Conservation (phyloP, 73 alveolate genomes). For the Tetrahymena borealis region DNA sequence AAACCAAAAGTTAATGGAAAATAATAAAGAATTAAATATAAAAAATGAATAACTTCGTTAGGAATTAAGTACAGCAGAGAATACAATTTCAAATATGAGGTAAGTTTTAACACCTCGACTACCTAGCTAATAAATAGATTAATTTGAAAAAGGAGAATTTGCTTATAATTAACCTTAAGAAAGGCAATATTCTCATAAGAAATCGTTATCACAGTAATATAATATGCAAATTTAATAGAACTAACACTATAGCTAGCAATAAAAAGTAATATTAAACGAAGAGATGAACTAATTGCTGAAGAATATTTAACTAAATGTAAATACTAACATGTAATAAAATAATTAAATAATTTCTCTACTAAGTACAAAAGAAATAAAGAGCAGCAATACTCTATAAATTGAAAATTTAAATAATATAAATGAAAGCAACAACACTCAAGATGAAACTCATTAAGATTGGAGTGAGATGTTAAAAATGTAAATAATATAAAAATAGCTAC, state of each 20-base stretch:
- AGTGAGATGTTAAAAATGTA: not conserved
- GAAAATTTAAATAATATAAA: not conserved
- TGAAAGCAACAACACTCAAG: too few relatives aligned
- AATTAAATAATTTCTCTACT: not conserved
- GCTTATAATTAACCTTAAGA: not conserved
- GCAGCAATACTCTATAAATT: not conserved
- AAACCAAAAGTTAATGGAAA: not conserved
- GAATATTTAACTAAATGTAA: not conserved
- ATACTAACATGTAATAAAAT: not conserved
- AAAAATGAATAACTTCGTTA: not conserved
- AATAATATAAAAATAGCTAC: not conserved
- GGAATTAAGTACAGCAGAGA: not conserved
- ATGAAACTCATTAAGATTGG: not conserved
- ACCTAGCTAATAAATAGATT: not conserved
- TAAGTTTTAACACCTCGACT: not conserved
- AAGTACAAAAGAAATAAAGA: not conserved
- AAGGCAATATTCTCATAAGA: not conserved
- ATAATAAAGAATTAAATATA: not conserved
- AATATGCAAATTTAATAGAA: too few relatives aligned
- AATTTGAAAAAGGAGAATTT: not conserved
- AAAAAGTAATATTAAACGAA: not conserved
- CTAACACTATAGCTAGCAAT: not conserved
- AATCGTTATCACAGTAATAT: not conserved
- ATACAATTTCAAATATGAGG: not conserved
- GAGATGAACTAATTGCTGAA: not conserved